phyloP scores from a whole-genome alignment of 2,329 filamentous ascomycete species.

The Knoxdaviesia capensis region DNA sequence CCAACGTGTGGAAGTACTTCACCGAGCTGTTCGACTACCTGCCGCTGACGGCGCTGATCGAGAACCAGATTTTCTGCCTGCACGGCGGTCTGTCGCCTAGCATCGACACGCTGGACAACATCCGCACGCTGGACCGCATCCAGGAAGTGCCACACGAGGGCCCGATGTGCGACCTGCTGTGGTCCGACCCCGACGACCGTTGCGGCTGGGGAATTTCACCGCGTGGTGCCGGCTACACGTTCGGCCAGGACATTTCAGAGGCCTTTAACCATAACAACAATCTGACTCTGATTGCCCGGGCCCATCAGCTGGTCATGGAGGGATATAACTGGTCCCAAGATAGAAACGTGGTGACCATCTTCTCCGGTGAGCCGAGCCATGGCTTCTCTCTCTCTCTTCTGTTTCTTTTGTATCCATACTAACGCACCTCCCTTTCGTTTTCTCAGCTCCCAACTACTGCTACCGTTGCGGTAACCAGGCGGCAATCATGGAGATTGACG shows the following conservation, averaged over 20 bases:
- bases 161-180: slow-evolving; percentile 92
- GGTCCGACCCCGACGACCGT: slow-evolving; percentile 94
- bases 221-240: slow-evolving; percentile 85
- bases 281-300: slow-evolving; percentile 81
- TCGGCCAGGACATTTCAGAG: slow-evolving; percentile 93
- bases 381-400: neutral
- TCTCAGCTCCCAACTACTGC: slow-evolving; percentile 75
- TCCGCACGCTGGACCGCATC: slow-evolving; percentile 82
- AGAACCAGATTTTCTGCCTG: slow-evolving; percentile 98
- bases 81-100: slow-evolving; percentile 94
- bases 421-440: slow-evolving; percentile 6
- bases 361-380: slow-evolving; percentile 48
- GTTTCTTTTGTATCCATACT: neutral
- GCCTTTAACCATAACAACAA: slow-evolving; percentile 99
- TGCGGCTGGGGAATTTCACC: slow-evolving; percentile 94
- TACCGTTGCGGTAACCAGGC: slow-evolving; percentile 98
- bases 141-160: slow-evolving; percentile 98
- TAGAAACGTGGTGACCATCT: slow-evolving; percentile 94
- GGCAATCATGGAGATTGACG: slow-evolving; percentile 99
- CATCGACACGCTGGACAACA: slow-evolving; percentile 90
- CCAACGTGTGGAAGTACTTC: slow-evolving; percentile 98
- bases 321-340: slow-evolving; percentile 99
- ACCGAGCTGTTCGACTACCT: slow-evolving; percentile 98
- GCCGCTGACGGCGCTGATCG: slow-evolving; percentile 87
- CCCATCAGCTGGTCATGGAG: slow-evolving; percentile 98